Evolutionary conservation across 306 rosid species (phyloP), one percentile per base, ranked within the genome.

Genomic region (Sesbania bispinosa): DNA sequence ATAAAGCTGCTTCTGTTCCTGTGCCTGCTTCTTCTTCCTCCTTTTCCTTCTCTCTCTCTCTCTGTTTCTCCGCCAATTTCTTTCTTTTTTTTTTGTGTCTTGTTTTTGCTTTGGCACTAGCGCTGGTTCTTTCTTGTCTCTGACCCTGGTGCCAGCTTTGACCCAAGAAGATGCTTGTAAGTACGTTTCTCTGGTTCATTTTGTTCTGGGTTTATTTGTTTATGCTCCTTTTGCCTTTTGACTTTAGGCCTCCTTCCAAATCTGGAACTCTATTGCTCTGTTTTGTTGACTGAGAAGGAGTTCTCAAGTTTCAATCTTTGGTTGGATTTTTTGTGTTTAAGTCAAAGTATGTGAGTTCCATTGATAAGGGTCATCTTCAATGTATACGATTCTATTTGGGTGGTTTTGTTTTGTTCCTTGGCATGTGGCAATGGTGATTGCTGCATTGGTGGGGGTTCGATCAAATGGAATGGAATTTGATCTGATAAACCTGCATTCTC

Each of bases 161-260:
- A 85, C 89, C 67, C 80, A 79, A 79, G 93, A 95, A 84, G 92
- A 86, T 95, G 96, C 92, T 89, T 87, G 99, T 95, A 95, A 91
- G 97, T 95, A 89, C 93, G 97, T 95, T 91, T 84, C 82, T 74
- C 77, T 85, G 68, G 15, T 74, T 80, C 47, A 3, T 69, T 71
- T 74, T 81, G 65, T 60, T 24, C 76, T 73, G 73, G 45, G 58
- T 58, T 73, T 77, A 55, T 47, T 38, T 23, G 42, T 19, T 23
- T 39, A 4, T 63, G 67, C 11, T 80, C 51, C 74, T 67, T 73
- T 66, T 53, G 24, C 16, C 15, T 36, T 77, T 65, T 35, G 2
- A 39, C 57, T 24, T 24, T 42, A 10, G 26, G 21, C 68, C 65
- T n/a, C 35, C 35, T 75, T 67, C 69, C 69, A 62, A 73, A 65